These are phyloP conservation scores for Halophytophthora polymorphica DNA, from an alignment of 352 stramenopile species.

Conservation along the genomic window DNA sequence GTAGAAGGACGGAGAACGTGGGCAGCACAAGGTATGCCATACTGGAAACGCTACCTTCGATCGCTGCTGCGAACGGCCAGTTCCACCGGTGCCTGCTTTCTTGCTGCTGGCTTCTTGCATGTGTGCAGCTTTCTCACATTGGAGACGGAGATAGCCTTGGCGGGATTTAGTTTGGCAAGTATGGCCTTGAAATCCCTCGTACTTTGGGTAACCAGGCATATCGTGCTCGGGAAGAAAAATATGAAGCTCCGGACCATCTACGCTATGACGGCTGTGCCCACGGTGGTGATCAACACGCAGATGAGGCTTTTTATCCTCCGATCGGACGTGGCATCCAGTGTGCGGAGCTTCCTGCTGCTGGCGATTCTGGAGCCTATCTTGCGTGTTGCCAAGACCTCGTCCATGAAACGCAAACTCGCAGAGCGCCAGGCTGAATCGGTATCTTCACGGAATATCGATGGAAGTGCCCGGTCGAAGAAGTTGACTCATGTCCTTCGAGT, in stretches of 20 bases:
- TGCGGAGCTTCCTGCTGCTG: slow-evolving; percentile 8
- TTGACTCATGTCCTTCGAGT: too few species aligned
- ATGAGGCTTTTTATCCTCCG: slow-evolving; percentile 9
- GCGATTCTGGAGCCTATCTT: slow-evolving; percentile 9
- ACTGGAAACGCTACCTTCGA: too few species aligned
- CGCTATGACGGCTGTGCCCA: slow-evolving; percentile 9
- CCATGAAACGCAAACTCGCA: background rate
- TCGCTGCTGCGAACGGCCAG: too few species aligned
- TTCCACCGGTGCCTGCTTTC: too few species aligned
- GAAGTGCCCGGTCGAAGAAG: too few species aligned
- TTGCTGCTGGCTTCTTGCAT: background rate
- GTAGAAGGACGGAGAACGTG: too few species aligned
- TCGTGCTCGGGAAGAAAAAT: slow-evolving; percentile 2
- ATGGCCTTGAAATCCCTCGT: slow-evolving; percentile 1
- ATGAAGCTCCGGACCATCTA: slow-evolving; percentile 10
- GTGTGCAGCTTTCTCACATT: background rate
- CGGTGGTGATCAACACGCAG: slow-evolving; percentile 18
- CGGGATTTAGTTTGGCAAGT: background rate
- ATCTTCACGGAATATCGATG: background rate
- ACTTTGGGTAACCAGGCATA: background rate
- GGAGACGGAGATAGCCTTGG: background rate
- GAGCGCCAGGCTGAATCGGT: background rate
- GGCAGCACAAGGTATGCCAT: too few species aligned
- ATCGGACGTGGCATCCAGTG: background rate
- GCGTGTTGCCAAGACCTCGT: background rate